Percentiles rank a stretch among this genome's conserved stretches.
Evolutionary conservation across 2,329 filamentous ascomycete species (phyloP).

Genomic region (Corynespora cassiicola): DNA sequence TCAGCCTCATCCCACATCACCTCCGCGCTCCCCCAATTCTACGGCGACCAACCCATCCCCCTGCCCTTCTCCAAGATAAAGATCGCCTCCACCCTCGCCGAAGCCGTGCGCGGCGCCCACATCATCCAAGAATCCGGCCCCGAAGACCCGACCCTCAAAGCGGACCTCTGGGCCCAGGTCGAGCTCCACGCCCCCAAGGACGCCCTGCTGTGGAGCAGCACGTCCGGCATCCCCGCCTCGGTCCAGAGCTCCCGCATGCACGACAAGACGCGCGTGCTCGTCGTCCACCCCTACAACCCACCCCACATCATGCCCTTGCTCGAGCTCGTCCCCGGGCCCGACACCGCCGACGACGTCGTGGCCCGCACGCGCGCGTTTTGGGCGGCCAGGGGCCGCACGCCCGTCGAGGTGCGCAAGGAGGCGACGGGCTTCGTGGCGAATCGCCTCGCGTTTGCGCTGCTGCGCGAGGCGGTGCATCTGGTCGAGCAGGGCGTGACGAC

Average conservation of each 20-base stretch:
- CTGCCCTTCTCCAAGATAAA: constrained; percentile 41
- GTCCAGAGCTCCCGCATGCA: constrained; percentile 53
- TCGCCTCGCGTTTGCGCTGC: constrained; percentile 62
- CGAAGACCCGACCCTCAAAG: constrained; percentile 61
- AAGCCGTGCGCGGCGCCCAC: constrained; percentile 54
- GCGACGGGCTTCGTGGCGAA: constrained; percentile 65
- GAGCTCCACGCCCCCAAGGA: constrained; percentile 51
- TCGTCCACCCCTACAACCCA: constrained; percentile 69
- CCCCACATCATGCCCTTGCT: constrained; percentile 68
- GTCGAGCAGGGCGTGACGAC: constrained; percentile 60
- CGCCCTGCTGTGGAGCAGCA: constrained; percentile 64
- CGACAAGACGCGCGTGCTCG: constrained; percentile 54
- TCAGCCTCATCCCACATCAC: constrained; percentile 55
- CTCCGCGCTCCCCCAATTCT: constrained; percentile 52
- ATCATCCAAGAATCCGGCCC: constrained; percentile 68
- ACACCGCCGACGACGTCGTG: constrained; percentile 48
- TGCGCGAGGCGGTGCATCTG: constrained; percentile 62
- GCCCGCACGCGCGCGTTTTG: constrained; percentile 55
- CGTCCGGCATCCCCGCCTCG: constrained; percentile 64
- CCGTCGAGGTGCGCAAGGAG: constrained; percentile 60
- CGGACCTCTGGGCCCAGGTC: constrained; percentile 58
- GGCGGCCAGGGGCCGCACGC: constrained; percentile 48
- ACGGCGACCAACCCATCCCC: constrained; percentile 21
- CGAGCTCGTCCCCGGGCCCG: constrained; percentile 61
- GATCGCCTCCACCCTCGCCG: constrained; percentile 36